Percentiles rank a stretch among this genome's conserved stretches.
phyloP scores from a whole-genome alignment of 1,284 basidiomycete genomes.

The Cryptococcus floricola region DNA sequence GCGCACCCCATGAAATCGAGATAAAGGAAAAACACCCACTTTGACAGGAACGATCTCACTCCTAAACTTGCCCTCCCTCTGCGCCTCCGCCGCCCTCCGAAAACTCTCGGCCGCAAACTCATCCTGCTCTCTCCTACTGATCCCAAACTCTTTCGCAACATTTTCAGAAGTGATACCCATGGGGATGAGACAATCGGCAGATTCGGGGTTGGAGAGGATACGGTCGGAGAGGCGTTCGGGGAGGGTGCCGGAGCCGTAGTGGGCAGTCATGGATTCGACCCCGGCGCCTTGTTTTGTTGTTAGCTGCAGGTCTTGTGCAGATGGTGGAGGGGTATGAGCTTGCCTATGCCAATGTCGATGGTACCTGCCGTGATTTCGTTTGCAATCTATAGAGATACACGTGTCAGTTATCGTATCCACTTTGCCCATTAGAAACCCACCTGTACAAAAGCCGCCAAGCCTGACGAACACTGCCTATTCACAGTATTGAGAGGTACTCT shows the following conservation, averaged over 20 bases:
- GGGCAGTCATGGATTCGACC: constrained; percentile 90
- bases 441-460: constrained; percentile 77
- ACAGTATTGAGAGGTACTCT: constrained; percentile 72
- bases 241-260: constrained; percentile 67
- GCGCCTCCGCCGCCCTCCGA: constrained; percentile 77
- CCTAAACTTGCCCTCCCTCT: constrained; percentile 84
- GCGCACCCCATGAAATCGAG: no score
- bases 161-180: constrained; percentile 98
- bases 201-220: constrained; percentile 70
- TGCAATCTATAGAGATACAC: constrained; percentile 60
- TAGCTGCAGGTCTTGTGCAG: not conserved
- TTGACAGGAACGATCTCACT: constrained; percentile 85
- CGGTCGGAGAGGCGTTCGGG: constrained; percentile 72
- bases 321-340: constrained; percentile 25
- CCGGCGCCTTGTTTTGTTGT: constrained; percentile 64
- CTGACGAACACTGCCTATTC: constrained; percentile 92
- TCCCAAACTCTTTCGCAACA: constrained; percentile 73
- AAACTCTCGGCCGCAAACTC: constrained; percentile 73
- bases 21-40: no score
- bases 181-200: constrained; percentile 87
- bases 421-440: constrained; percentile 3
- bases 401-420: not conserved
- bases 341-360: constrained; percentile 89
- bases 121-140: constrained; percentile 79
- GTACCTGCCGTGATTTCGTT: constrained; percentile 77